phyloP scores from a whole-genome alignment of 2,329 filamentous ascomycete species.

The Colletotrichum higginsianum region DNA sequence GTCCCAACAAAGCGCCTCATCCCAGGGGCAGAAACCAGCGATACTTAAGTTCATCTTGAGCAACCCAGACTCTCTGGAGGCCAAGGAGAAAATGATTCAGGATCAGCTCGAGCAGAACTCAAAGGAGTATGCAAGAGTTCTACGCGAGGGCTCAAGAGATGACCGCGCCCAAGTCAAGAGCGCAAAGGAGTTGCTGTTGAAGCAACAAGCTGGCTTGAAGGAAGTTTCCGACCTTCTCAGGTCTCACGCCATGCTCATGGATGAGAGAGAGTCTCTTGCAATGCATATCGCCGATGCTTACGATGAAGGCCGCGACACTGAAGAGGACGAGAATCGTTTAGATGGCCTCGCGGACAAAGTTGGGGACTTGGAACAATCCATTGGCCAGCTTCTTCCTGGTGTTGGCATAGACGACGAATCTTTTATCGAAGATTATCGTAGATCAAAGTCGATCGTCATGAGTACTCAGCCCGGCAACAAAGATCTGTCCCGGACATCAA shows the following conservation, averaged over 20 bases:
- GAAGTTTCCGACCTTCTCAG: slow-evolving; percentile 58
- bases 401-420: slow-evolving; percentile 61
- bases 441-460: slow-evolving; percentile 47
- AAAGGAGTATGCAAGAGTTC: slow-evolving; percentile 62
- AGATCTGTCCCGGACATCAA: slow-evolving; percentile 24
- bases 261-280: slow-evolving; percentile 62
- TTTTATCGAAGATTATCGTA: slow-evolving; percentile 52
- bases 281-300: slow-evolving; percentile 66
- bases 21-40: slow-evolving; percentile 24
- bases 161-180: slow-evolving; percentile 63
- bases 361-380: slow-evolving; percentile 54
- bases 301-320: slow-evolving; percentile 64
- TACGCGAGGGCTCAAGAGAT: slow-evolving; percentile 63
- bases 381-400: slow-evolving; percentile 59
- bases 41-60: slow-evolving; percentile 47
- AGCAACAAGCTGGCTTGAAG: slow-evolving; percentile 62
- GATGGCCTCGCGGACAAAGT: slow-evolving; percentile 64
- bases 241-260: slow-evolving; percentile 58
- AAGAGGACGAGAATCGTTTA: slow-evolving; percentile 65
- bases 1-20: slow-evolving; percentile 34
- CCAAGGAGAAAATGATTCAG: slow-evolving; percentile 56
- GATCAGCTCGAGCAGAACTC: slow-evolving; percentile 63
- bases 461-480: slow-evolving; percentile 47
- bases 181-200: slow-evolving; percentile 64
- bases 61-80: slow-evolving; percentile 52